phyloP scores from a whole-genome alignment of 495 filamentous ascomycete species.

The Penicillium roqueforti region DNA sequence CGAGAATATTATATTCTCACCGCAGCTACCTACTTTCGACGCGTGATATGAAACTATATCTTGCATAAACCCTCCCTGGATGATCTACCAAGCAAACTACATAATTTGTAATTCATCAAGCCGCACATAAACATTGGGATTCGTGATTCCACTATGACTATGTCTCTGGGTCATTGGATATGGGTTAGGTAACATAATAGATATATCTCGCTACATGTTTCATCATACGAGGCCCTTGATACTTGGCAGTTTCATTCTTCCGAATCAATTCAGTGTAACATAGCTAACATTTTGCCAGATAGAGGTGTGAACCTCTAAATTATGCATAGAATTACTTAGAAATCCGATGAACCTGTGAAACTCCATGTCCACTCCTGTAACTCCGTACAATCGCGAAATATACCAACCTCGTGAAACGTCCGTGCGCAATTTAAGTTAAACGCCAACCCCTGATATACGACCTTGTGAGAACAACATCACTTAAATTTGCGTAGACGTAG shows the following conservation, averaged over 20 bases:
- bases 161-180: no score
- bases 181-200: no score
- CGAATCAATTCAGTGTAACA: not conserved
- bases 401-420: not conserved
- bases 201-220: no score
- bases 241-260: not conserved
- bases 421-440: not conserved
- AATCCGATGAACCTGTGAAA: not conserved
- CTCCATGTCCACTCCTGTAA: not conserved
- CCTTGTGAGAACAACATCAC: not conserved
- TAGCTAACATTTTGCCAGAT: not conserved
- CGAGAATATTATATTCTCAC: not conserved
- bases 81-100: no score
- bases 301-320: not conserved
- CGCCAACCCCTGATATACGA: not conserved
- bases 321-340: not conserved
- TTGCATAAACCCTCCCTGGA: not conserved
- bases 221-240: not conserved
- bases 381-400: not conserved
- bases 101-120: no score
- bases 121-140: no score
- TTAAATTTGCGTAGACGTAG: not conserved
- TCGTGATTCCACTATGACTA: no score
- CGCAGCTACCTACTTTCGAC: not conserved
- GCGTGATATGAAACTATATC: not conserved